Evolutionary conservation across 805 yeast species (phyloP), one percentile per base, ranked within the genome.

Genomic region (Metschnikowia aberdeeniae): DNA sequence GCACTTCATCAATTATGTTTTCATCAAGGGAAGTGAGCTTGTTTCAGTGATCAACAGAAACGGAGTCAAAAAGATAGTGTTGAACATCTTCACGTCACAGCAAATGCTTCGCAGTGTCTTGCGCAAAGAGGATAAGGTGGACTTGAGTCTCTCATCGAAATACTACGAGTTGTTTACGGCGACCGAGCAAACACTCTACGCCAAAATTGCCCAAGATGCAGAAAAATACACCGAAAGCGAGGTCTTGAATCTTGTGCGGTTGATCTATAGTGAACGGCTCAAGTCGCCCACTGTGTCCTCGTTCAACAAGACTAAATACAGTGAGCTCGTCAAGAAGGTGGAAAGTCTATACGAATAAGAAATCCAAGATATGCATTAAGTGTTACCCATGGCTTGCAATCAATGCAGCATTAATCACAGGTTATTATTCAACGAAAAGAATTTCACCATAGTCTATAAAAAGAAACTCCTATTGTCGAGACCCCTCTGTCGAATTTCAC

Each of bases 61-160:
- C 49, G 90, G 92, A 29, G 70, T 83, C 44, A 75, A 77, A 53
- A 75, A 78, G 52, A 66, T 85, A 49, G 65, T 78, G 47, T 68
- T 80, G 53, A 84, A 84, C 58, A 78, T 85, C 17, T 70, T 80
- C 42, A 81, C 84, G 0, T 62, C 84, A 35, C 89, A 82, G 63
- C 90, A 84, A 59, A 77, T 81, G 76, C 70, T 85, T 45, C 73
- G 85, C 47, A 79, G 77, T 47, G 72, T 84, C 29, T 73, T 78
- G 58, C 58, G 62, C 20, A 69, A 72, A 47, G 80, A 84, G 0
- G 75, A 74, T 32, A 68, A 67, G 14, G 79, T 82, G 11, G 76
- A 80, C 49, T 82, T 84, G 56, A 59, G 71, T 20, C 63, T 70
- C 24, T 73, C 86, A 1, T 66, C 81, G 4, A 58, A 67, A 12